phyloP scores from a whole-genome alignment of 1,284 basidiomycete species.

The Flammula alnicola region DNA sequence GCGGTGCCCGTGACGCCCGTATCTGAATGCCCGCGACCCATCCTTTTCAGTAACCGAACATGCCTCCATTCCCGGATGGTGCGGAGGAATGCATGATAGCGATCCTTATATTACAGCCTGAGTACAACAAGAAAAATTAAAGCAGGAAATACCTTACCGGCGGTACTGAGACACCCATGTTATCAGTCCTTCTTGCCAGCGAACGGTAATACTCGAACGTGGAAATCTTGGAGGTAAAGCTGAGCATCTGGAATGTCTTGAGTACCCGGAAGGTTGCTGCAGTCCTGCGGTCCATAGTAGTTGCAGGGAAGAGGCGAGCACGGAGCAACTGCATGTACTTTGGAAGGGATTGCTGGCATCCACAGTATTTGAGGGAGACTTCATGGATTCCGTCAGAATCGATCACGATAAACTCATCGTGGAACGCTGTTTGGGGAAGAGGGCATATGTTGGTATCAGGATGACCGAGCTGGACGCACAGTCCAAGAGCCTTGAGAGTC shows the following conservation, averaged over 20 bases:
- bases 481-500: no score
- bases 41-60: conserved; percentile 34
- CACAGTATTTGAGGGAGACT: conserved; percentile 36
- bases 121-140: neutral
- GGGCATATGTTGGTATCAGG: conserved; percentile 1
- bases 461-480: conserved; percentile 28
- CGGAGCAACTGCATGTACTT: conserved; percentile 30
- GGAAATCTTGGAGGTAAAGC: conserved; percentile 25
- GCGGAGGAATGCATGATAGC: conserved; percentile 20
- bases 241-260: conserved; percentile 28
- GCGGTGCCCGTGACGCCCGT: conserved; percentile 25
- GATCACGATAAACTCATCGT: conserved; percentile 29
- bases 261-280: conserved; percentile 31
- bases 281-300: conserved; percentile 26
- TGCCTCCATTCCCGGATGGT: conserved; percentile 31
- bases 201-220: conserved; percentile 29
- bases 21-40: conserved; percentile 33
- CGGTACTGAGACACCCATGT: conserved; percentile 15
- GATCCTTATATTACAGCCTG: conserved; percentile 16
- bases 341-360: conserved; percentile 28
- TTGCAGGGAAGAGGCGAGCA: conserved; percentile 28
- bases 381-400: conserved; percentile 36
- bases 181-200: conserved; percentile 25
- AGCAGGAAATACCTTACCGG: conserved; percentile 4
- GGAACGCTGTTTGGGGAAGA: neutral